Evolutionary conservation across 352 stramenopile genomes (phyloP), one percentile per base, ranked within the genome.

Genomic region (Globisporangium sylvaticum): DNA sequence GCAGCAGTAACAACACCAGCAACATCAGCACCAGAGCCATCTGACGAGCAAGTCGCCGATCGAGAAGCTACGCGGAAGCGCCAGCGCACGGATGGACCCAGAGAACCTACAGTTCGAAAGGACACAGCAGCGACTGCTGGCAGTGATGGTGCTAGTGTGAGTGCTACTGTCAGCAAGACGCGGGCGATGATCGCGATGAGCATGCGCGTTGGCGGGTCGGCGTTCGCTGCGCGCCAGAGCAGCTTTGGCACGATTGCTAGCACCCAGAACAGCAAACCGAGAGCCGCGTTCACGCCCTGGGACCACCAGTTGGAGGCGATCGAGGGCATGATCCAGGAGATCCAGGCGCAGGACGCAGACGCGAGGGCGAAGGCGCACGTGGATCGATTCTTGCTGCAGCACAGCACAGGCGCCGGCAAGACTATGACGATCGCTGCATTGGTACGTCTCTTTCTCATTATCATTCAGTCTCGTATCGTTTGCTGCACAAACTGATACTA

Each of bases 341-440:
- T 93, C 56, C 64, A 86, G 34, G 58, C 46, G 22, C 42, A 69
- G 32, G 55, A 66, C 52, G 25, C 64, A 65, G 24, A 65, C 1
- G 54, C 75, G 31, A 66, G 71, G 27, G 44, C 24, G 3, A 42
- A 65, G 24, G 25, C 66, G 50, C 63, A 46, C 20, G 52, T 64
- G 60, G 72, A 80, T 72, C 75, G 65, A 7, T 94, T 87, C 46
- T 70, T 94, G 42, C 65, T 95, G 12, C 87, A 95, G 64, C 87
- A 95, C 70, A 94, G 87, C 61, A 95, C 87, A 14, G 87, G 87
- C 20, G 84, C 85, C 31, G 87, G 87, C 68, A 95, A 95, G 70
- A 92, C 84, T 31, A 55, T 91, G 58, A 94, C 87, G 10, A 91
- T 94, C 58, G 83, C 83, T 6, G 84, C 83, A 14, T 59, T 91